phyloP scores from a whole-genome alignment of 1,139 yeast genomes.

The Eremothecium coryli region DNA sequence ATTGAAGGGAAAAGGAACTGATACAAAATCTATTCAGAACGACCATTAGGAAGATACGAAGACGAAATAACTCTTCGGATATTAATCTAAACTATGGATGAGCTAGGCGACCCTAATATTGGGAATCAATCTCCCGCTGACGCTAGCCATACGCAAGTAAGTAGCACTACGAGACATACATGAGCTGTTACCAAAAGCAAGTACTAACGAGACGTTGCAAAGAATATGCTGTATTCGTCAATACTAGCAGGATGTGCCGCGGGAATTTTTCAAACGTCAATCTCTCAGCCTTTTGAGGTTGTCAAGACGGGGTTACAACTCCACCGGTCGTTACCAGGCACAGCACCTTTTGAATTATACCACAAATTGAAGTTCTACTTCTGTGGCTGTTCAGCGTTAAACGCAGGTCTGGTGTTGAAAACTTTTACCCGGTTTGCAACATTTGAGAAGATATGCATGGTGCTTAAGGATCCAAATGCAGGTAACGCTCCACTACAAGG shows the following conservation, averaged over 20 bases:
- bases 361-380: slow-evolving; percentile 43
- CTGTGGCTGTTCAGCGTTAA: slow-evolving; percentile 71
- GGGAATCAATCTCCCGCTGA: too few species aligned
- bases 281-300: slow-evolving; percentile 80
- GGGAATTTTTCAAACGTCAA: slow-evolving; percentile 57
- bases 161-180: too few species aligned
- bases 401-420: slow-evolving; percentile 66
- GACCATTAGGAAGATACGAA: too few species aligned
- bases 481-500: slow-evolving; percentile 51
- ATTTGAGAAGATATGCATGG: slow-evolving; percentile 67
- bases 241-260: slow-evolving; percentile 59
- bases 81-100: too few species aligned
- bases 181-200: too few species aligned
- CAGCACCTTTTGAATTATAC: slow-evolving; percentile 33
- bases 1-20: too few species aligned
- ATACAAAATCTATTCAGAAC: too few species aligned
- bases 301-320: slow-evolving; percentile 68
- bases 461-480: slow-evolving; percentile 42
- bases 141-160: too few species aligned
- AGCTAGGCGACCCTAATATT: too few species aligned
- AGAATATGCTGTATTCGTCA: neutral
- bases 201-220: too few species aligned
- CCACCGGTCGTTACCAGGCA: slow-evolving; percentile 37
- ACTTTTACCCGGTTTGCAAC: slow-evolving; percentile 64
- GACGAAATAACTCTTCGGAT: too few species aligned